Base-by-base conservation (phyloP, 176 grass and related monocot genomes). In the Cenchrus purpureus region DNA sequence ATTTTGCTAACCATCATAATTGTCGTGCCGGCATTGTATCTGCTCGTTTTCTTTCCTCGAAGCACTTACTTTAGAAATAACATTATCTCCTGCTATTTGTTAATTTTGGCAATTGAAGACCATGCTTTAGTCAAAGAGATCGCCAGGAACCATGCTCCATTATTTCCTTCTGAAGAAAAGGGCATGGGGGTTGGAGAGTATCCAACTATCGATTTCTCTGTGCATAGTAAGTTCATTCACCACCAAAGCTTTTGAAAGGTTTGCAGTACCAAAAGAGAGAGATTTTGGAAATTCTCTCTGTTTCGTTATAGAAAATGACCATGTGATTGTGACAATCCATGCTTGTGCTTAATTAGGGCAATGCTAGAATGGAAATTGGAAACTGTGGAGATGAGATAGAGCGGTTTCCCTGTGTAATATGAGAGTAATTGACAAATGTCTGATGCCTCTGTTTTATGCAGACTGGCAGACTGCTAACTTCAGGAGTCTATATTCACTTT, bases 111-210 rank as follows among this genome's bases (percentile, higher is more conserved):
- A 28, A 51, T 44, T 43, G 32, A 57, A 57, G 5, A 15, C 78
- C 40, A 58, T 75, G 57, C 16, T 40, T 61, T 68, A 6, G 2
- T 59, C 17, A 4, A 8, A 69, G 15, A 12, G 11, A 13, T 58
- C 49, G n/a, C 0, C 1, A 13, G 28, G 69, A 66, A 64, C 2
- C 4, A n/a, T 45, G 2, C 62, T 72, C 45, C 54, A 11, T 58
- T 85, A 63, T 58, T 76, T 79, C n/a, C 48, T 64, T 48, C 58
- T 73, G 76, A 28, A 56, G 45, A 17, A 25, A 71, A 12, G 4
- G 9, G 10, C 17, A 28, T 65, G 56, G 14, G 8, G 8, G 45
- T 14, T 40, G 19, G 10, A 65, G 46, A 28, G 10, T 64, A 34
- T 37, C 40, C 20, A 78, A 63, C 48, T 40, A 57, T 74, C 34